phyloP scores from a whole-genome alignment of 495 filamentous ascomycete genomes.

The Aspergillus avenaceus region DNA sequence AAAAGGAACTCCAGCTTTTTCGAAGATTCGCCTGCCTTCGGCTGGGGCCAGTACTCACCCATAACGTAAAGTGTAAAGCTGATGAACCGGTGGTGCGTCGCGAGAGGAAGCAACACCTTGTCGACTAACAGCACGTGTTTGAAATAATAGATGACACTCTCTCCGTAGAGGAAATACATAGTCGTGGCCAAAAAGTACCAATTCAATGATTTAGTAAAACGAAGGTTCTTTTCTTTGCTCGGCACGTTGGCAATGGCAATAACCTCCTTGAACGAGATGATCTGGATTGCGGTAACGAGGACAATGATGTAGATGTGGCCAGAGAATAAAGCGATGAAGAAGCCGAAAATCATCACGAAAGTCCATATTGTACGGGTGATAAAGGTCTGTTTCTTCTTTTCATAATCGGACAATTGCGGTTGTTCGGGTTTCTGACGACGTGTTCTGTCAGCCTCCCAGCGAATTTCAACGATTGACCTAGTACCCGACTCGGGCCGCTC shows the following conservation, averaged over 20 bases:
- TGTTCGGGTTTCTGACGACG: constrained; percentile 36
- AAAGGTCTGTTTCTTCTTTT: constrained; percentile 98
- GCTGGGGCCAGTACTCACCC: constrained; percentile 51
- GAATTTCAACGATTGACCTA: neutral
- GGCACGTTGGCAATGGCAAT: constrained; percentile 96
- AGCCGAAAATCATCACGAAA: constrained; percentile 90
- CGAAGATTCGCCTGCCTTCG: neutral
- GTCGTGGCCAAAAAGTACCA: constrained; percentile 99
- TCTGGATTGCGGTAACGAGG: constrained; percentile 88
- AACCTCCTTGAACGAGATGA: constrained; percentile 98
- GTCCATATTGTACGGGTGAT: constrained; percentile 98
- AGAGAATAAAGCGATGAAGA: constrained; percentile 87
- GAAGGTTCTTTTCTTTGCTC: constrained; percentile 81
- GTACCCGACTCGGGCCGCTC: constrained; percentile 3
- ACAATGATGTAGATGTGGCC: constrained; percentile 96
- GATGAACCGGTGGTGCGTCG: constrained; percentile 97
- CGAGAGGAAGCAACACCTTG: constrained; percentile 83
- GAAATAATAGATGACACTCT: constrained; percentile 99
- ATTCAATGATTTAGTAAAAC: constrained; percentile 91
- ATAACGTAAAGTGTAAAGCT: constrained; percentile 97
- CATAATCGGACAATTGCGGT: constrained; percentile 67
- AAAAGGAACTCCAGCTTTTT: neutral
- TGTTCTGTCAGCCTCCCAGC: constrained; percentile 11
- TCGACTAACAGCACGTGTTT: constrained; percentile 98
- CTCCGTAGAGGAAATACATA: constrained; percentile 98